A percentile compares a stretch with the other conserved stretches of the same genome.
phyloP scores from a whole-genome alignment of 176 grass and related monocot genomes.

The Hyparrhenia diplandra region DNA sequence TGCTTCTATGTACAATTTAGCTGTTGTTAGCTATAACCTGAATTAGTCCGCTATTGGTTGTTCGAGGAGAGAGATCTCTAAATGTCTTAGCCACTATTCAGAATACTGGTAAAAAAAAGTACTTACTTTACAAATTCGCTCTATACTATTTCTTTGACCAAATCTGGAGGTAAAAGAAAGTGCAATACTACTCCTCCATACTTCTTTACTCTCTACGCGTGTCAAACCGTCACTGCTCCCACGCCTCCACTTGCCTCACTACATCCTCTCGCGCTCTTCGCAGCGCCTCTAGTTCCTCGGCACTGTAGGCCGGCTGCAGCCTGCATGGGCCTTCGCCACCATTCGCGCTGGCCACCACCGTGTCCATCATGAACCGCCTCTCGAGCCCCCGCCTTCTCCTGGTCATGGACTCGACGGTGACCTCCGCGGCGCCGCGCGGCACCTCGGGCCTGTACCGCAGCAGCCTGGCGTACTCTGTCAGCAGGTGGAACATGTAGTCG shows the following conservation, averaged over 20 bases:
- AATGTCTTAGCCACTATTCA: too few relatives aligned
- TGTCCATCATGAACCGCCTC: slow-evolving; percentile 46
- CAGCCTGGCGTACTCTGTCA: slow-evolving; percentile 38
- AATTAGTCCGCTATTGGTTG: too few relatives aligned
- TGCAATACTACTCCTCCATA: too few relatives aligned
- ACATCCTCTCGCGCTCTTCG: slow-evolving; percentile 5
- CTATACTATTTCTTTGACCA: too few relatives aligned
- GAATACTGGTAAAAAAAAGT: too few relatives aligned
- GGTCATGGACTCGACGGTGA: slow-evolving; percentile 43
- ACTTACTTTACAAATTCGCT: too few relatives aligned
- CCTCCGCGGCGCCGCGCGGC: slow-evolving; percentile 25
- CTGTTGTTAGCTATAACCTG: too few relatives aligned
- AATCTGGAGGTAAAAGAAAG: too few relatives aligned
- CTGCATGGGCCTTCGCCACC: slow-evolving; percentile 23
- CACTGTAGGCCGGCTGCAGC: slow-evolving; percentile 17
- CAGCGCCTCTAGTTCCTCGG: slow-evolving; percentile 22
- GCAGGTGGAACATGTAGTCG: slow-evolving; percentile 61
- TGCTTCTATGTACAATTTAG: too few relatives aligned
- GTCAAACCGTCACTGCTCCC: slow-evolving; percentile 18
- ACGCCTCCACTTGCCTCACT: slow-evolving; percentile 27
- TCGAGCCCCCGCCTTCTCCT: slow-evolving; percentile 6
- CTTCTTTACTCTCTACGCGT: too few relatives aligned
- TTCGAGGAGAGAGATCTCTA: too few relatives aligned
- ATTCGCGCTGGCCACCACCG: neutral
- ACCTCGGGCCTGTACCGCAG: slow-evolving; percentile 41